Percentiles rank a stretch among this genome's conserved stretches.
These are phyloP conservation scores for Pulveroboletus frians DNA, from an alignment of 768 basidiomycete genomes.

Conservation along the genomic window DNA sequence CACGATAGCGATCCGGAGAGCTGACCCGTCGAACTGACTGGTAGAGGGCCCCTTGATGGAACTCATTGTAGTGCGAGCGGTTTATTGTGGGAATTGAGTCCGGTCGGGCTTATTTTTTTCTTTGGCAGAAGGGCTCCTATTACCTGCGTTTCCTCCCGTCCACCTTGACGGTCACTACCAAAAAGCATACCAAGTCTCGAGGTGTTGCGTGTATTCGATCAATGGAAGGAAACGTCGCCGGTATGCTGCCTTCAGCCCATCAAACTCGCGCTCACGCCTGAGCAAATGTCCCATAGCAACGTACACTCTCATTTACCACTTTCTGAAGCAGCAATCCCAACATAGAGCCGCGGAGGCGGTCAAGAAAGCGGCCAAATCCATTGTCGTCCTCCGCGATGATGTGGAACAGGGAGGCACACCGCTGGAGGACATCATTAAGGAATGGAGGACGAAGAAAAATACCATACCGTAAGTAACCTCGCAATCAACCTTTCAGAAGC, in stretches of 20 bases:
- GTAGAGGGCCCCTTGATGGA: constrained; percentile 75
- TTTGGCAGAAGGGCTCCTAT: neutral
- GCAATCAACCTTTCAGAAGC: neutral
- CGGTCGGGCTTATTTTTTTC: neutral
- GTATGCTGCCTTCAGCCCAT: constrained; percentile 35
- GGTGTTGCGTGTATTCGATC: constrained; percentile 1
- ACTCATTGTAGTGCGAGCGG: constrained; percentile 13
- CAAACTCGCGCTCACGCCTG: constrained; percentile 7
- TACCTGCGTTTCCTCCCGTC: neutral
- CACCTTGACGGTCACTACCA: neutral
- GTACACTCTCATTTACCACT: constrained; percentile 72
- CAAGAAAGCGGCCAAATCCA: constrained; percentile 64
- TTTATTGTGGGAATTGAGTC: constrained; percentile 15
- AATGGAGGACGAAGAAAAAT: constrained; percentile 49
- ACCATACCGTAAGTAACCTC: constrained; percentile 26
- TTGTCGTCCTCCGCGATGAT: constrained; percentile 57
- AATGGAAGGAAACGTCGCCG: constrained; percentile 50
- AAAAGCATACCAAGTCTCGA: neutral
- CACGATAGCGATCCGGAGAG: constrained; percentile 83
- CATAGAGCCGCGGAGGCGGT: constrained; percentile 67
- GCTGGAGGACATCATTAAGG: constrained; percentile 59
- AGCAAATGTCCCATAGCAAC: constrained; percentile 44
- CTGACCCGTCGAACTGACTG: constrained; percentile 68
- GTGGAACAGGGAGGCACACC: constrained; percentile 43
- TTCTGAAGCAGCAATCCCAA: constrained; percentile 62